phyloP scores from a whole-genome alignment of 352 stramenopile species.

The Pythium brassicae region DNA sequence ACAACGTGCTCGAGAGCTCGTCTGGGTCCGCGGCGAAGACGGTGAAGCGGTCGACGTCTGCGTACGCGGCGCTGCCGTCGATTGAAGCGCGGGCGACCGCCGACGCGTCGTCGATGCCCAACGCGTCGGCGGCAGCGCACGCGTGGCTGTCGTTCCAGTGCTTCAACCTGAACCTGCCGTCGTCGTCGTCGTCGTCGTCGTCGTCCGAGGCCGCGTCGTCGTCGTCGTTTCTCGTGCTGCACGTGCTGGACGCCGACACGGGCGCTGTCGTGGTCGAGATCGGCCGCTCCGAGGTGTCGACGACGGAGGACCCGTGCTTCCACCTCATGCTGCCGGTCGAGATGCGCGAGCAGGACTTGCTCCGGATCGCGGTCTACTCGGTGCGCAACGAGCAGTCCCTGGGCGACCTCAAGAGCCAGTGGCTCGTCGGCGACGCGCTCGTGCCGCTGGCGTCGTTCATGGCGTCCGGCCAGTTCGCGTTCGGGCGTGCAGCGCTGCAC shows the following conservation, averaged over 20 bases:
- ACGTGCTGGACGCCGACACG: constrained; percentile 45
- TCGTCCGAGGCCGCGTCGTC: constrained; percentile 31
- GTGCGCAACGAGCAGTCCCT: constrained; percentile 53
- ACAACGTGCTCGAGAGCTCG: constrained; percentile 3
- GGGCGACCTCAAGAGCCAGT: constrained; percentile 64
- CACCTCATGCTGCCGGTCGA: constrained; percentile 73
- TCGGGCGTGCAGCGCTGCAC: constrained; percentile 43
- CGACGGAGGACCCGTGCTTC: constrained; percentile 67
- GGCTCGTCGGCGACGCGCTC: constrained; percentile 63
- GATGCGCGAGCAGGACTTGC: constrained; percentile 38
- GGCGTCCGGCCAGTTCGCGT: constrained; percentile 14
- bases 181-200: constrained; percentile 26
- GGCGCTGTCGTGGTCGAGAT: constrained; percentile 44
- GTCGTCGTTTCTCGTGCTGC: constrained; percentile 66
- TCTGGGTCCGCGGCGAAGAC: background rate
- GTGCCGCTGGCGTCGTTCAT: constrained; percentile 54
- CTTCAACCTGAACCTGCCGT: constrained; percentile 74
- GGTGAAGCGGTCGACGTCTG: constrained; percentile 14
- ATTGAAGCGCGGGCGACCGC: background rate
- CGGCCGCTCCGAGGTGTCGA: constrained; percentile 70
- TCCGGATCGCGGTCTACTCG: constrained; percentile 68
- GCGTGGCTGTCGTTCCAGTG: constrained; percentile 85
- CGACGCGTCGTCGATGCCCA: background rate
- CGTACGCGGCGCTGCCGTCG: constrained; percentile 3
- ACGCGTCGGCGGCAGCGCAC: constrained; percentile 8